Base-by-base conservation (phyloP, 768 basidiomycete genomes). In the Kwoniella europaea region DNA sequence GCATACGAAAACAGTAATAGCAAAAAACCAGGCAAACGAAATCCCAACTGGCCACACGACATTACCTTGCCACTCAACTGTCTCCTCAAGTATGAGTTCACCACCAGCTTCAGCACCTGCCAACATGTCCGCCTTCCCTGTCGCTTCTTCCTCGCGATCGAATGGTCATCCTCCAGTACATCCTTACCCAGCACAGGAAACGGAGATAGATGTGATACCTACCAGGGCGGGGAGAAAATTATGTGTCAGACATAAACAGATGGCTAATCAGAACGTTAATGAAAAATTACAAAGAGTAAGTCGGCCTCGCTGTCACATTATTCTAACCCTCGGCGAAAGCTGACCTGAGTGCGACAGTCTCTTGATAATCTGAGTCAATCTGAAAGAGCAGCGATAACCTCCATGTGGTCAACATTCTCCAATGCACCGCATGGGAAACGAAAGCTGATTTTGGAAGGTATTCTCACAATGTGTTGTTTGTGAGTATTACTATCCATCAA, bases 401-500 rank as follows among this genome's bases (percentile, higher is more conserved):
- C 91, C 4, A 89, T 98, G 76, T 99, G 97, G 97, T 92, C 94
- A 74, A 93, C 90, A 78, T 99, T 99, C 85, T 96, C 94, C 20
- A 92, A 93, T 0, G 96, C 96, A 1, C 90, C 94, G 0, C 94
- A 98, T 78, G 89, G 91, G 5, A 90, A 92, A 44, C 89, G 97
- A 46, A 93, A 92, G 65, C 89, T 98, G 82, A 98, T 98, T 81
- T 91, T 99, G 60, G 93, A 92, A 78, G 97, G 97, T 52, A 88
- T 99, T 69, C 89, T 99, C 75, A 98, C 97, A 16, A 98, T 99
- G 94, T 98, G 95, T 84, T 98, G 97, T 85, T 98, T 97, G 82
- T 84, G 52, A 76, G 81, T 79, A 50, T 1, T 41, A 46, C 59
- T 10, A 41, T 16, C 27, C 53, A 42, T 29, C 9, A n/a, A 16